A percentile compares a stretch with the other conserved stretches of the same genome.
Conservation (phyloP, 805 yeast genomes). For the Ogataea degrootiae region DNA sequence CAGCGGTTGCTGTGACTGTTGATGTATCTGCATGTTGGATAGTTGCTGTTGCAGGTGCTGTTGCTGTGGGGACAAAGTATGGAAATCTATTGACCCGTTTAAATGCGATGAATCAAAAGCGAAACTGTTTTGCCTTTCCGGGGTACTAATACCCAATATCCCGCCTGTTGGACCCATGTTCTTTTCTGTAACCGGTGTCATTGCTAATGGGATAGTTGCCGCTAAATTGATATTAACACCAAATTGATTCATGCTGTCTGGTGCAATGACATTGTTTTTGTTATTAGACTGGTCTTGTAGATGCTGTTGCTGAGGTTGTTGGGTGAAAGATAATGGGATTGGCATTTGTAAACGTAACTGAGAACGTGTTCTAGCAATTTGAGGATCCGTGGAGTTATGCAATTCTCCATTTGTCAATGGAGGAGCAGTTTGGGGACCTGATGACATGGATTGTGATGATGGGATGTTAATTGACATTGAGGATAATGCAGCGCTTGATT, state of each 20-base stretch:
- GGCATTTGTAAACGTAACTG: conserved; percentile 73
- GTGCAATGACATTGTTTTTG: conserved; percentile 5
- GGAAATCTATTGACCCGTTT: background rate
- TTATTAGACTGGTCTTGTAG: conserved; percentile 26
- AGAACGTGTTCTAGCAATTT: conserved; percentile 39
- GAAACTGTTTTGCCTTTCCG: conserved; percentile 12
- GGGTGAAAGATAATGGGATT: conserved; percentile 47
- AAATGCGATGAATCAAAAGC: background rate
- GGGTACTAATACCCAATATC: conserved; percentile 15
- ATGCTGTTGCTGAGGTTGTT: conserved; percentile 32
- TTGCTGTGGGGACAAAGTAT: conserved; percentile 7
- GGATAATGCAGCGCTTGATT: conserved; percentile 2
- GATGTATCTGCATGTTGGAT: too few species aligned
- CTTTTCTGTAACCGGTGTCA: conserved; percentile 78
- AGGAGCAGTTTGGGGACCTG: conserved; percentile 29
- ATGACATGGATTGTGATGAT: background rate
- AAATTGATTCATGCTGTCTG: conserved; percentile 32
- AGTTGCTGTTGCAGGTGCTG: background rate
- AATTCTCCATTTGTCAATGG: conserved; percentile 11
- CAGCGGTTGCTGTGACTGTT: background rate
- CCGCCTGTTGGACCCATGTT: conserved; percentile 9
- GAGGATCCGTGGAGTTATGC: conserved; percentile 5
- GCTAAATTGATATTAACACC: conserved; percentile 58
- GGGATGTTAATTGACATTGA: conserved; percentile 1
- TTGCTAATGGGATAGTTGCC: conserved; percentile 57